A percentile compares a stretch with the other conserved stretches of the same genome.
phyloP scores from a whole-genome alignment of 139 green algal genomes.

The Chlamydomonas eustigma region DNA sequence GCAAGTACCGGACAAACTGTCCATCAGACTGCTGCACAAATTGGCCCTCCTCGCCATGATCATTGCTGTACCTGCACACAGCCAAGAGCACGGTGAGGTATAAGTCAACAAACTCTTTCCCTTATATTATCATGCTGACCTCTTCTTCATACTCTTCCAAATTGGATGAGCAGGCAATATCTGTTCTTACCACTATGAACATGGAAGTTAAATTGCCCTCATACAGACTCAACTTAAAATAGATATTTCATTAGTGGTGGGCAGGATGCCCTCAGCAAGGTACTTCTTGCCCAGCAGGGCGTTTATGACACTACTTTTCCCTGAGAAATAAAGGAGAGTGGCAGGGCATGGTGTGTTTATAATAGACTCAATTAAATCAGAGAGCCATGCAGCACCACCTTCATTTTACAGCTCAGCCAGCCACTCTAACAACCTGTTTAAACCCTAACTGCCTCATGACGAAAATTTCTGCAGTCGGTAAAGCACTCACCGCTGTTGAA shows the following conservation, averaged over 20 bases:
- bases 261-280: constrained; percentile 89
- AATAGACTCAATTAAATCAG: too few species aligned
- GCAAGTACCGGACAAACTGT: constrained; percentile 72
- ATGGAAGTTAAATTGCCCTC: neutral
- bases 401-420: too few species aligned
- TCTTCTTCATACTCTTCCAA: too few species aligned
- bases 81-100: constrained; percentile 1
- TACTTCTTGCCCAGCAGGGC: constrained; percentile 80
- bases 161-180: too few species aligned
- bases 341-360: too few species aligned
- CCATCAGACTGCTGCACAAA: constrained; percentile 73
- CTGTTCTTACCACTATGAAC: too few species aligned
- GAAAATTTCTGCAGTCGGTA: too few species aligned
- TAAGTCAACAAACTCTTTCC: neutral
- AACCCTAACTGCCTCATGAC: too few species aligned
- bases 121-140: too few species aligned
- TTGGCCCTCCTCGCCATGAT: constrained; percentile 20
- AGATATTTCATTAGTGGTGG: constrained; percentile 98
- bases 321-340: too few species aligned
- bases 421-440: too few species aligned
- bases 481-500: constrained; percentile 66
- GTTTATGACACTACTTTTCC: constrained; percentile 92
- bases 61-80: constrained; percentile 20
- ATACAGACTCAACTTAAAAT: constrained; percentile 53
- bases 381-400: too few species aligned